These are phyloP conservation scores for Cyberlindnera mrakii DNA, from an alignment of 805 yeast genomes.

Conservation along the genomic window DNA sequence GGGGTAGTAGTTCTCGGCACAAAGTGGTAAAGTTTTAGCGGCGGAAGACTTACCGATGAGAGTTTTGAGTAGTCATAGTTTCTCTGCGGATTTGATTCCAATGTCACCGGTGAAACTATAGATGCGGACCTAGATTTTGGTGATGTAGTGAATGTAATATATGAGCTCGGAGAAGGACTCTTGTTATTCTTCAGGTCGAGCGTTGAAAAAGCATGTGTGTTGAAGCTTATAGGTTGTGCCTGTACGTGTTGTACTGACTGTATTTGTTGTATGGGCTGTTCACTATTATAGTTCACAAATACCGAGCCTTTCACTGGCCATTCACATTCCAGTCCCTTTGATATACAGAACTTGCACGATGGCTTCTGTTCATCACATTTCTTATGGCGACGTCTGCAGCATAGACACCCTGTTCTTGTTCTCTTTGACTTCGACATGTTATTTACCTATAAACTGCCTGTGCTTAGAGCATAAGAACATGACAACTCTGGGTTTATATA, in stretches of 20 bases:
- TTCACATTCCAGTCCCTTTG: conserved; percentile 12
- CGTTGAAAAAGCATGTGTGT: no score
- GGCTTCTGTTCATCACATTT: conserved; percentile 15
- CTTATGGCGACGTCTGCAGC: conserved; percentile 14
- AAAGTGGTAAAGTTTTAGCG: conserved; percentile 9
- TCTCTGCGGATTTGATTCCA: no score
- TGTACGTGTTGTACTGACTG: no score
- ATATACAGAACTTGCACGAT: conserved; percentile 8
- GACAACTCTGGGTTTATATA: no score
- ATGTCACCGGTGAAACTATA: no score
- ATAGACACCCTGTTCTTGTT: conserved; percentile 15
- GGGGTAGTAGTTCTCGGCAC: background rate
- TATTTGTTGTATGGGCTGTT: background rate
- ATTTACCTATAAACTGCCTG: background rate
- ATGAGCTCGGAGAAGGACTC: no score
- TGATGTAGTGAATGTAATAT: no score
- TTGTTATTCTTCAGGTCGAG: no score
- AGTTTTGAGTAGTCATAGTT: background rate
- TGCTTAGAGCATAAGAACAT: no score
- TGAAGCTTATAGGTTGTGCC: background rate
- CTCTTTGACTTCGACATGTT: conserved; percentile 6
- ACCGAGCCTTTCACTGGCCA: conserved; percentile 14
- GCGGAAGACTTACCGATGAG: conserved; percentile 5
- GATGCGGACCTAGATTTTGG: no score
- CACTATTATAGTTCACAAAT: conserved; percentile 9